These are phyloP conservation scores for Sindora glabra DNA, from an alignment of 306 rosid species.

Conservation along the genomic window DNA sequence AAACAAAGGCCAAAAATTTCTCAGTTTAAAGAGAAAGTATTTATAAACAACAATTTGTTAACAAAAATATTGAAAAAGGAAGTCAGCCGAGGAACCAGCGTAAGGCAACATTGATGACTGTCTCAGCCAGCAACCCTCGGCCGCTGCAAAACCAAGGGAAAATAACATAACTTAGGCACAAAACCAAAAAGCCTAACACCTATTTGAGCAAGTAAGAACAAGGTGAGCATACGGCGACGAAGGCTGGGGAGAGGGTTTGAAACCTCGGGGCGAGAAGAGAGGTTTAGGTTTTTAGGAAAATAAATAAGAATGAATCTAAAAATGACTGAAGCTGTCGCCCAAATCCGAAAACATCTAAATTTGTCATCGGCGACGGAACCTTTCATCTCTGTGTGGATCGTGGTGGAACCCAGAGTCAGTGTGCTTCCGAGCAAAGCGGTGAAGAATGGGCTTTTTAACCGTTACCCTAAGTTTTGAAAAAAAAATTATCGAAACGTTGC, in stretches of 20 bases:
- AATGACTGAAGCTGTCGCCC: constrained; percentile 52
- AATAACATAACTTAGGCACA: not conserved
- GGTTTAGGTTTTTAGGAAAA: constrained; percentile 65
- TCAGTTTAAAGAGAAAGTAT: not conserved
- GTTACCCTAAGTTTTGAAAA: too few species aligned
- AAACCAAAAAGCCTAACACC: not conserved
- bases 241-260: constrained; percentile 90
- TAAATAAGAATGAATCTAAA: constrained; percentile 65
- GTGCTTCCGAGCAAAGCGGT: too few species aligned
- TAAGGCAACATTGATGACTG: constrained; percentile 60
- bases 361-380: constrained; percentile 20
- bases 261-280: constrained; percentile 90
- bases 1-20: not conserved
- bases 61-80: not conserved
- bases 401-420: too few species aligned
- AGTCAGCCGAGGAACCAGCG: constrained; percentile 26
- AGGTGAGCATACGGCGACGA: constrained; percentile 53
- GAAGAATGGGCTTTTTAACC: too few species aligned
- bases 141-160: constrained; percentile 31
- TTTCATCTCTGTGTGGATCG: constrained; percentile 13
- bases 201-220: not conserved
- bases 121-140: constrained; percentile 66
- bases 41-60: too few species aligned
- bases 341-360: constrained; percentile 55
- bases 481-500: too few species aligned